Evolutionary conservation across 2,329 filamentous ascomycete species (phyloP).

Genomic region (Calonectria henricotiae): DNA sequence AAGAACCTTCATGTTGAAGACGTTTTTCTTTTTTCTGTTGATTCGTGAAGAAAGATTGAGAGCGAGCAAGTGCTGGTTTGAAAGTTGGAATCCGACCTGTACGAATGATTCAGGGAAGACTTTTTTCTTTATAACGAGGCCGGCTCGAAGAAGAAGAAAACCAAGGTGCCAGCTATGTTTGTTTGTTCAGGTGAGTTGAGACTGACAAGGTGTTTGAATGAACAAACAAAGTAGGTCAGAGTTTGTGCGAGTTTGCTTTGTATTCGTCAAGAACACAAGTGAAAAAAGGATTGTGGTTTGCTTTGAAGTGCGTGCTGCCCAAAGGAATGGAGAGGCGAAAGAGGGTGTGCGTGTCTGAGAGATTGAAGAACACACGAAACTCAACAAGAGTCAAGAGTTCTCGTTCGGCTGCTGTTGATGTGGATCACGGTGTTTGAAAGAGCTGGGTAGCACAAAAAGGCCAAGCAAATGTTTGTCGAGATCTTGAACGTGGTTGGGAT

Average conservation of each 20-base stretch:
- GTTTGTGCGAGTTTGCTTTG: slow-evolving; percentile 29
- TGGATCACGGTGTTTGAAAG: not conserved
- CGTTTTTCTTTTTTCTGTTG: slow-evolving; percentile 5
- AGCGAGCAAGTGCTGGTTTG: slow-evolving; percentile 1
- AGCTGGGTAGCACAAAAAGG: slow-evolving; percentile 2
- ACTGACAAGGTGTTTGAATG: slow-evolving; percentile 13
- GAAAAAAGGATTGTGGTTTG: slow-evolving; percentile 46
- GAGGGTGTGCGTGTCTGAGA: slow-evolving; percentile 22
- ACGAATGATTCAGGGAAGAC: slow-evolving; percentile 14
- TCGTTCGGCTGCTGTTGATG: slow-evolving; percentile 7
- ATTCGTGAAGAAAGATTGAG: slow-evolving; percentile 21
- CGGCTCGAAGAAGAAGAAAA: slow-evolving; percentile 32
- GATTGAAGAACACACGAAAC: slow-evolving; percentile 20
- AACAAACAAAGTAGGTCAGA: slow-evolving; percentile 2
- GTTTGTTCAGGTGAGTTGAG: slow-evolving; percentile 31
- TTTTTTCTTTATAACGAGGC: slow-evolving; percentile 40
- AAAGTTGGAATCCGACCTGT: slow-evolving; percentile 24
- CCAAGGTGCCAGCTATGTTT: slow-evolving; percentile 11
- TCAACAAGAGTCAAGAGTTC: slow-evolving; percentile 11
- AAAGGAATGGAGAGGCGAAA: slow-evolving; percentile 43
- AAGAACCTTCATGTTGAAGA: slow-evolving; percentile 62
- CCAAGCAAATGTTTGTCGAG: slow-evolving; percentile 18
- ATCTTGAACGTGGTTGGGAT: slow-evolving; percentile 1
- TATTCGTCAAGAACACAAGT: slow-evolving; percentile 36
- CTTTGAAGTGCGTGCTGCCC: slow-evolving; percentile 37